phyloP scores from a whole-genome alignment of 257 asterid genomes.

The Mitragyna speciosa region DNA sequence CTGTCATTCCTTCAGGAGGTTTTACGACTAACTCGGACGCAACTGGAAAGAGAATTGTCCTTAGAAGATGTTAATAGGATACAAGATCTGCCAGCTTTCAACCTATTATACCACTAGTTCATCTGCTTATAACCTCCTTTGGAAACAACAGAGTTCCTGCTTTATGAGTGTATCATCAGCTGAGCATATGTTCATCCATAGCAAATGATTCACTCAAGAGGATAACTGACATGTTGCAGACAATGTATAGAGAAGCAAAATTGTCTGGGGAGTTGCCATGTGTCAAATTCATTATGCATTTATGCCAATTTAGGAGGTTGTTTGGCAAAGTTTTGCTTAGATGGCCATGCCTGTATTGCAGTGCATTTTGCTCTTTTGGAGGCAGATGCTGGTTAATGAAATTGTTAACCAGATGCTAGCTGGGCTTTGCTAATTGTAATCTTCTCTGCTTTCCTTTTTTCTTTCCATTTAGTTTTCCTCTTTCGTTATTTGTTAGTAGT shows the following conservation, averaged over 20 bases:
- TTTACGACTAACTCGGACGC: slow-evolving; percentile 66
- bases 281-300: background rate
- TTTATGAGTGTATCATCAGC: slow-evolving; percentile 10
- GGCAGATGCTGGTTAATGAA: slow-evolving; percentile 12
- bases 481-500: too few species aligned
- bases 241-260: background rate
- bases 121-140: background rate
- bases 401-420: background rate
- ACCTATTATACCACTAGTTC: slow-evolving; percentile 47
- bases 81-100: slow-evolving; percentile 85
- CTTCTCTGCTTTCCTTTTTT: background rate
- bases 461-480: too few species aligned
- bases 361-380: background rate
- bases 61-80: slow-evolving; percentile 74
- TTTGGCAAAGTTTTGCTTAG: slow-evolving; percentile 5
- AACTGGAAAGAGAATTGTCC: slow-evolving; percentile 84
- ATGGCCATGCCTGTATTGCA: background rate
- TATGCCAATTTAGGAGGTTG: background rate
- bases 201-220: background rate
- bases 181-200: background rate
- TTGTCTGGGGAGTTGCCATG: background rate
- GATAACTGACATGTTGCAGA: background rate
- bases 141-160: background rate
- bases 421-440: background rate
- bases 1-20: slow-evolving; percentile 56